Percentiles rank a stretch among this genome's conserved stretches.
Evolutionary conservation across 495 filamentous ascomycete genomes (phyloP).

Genomic region (Astrothelium macrocarpum): DNA sequence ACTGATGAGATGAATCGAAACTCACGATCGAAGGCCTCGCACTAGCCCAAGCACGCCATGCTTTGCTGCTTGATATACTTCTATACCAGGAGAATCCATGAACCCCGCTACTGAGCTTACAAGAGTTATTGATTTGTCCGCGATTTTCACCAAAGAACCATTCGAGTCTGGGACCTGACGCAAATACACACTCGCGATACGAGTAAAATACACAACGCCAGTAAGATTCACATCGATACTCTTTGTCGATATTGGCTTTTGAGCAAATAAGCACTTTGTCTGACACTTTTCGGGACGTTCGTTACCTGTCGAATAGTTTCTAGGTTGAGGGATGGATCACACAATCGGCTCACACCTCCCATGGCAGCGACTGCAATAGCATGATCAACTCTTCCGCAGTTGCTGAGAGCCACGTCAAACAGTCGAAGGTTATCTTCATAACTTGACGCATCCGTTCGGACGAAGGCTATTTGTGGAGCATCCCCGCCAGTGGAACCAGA

Average conservation of each 20-base stretch:
- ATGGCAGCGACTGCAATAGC: conserved; percentile 20
- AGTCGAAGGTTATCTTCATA: conserved; percentile 18
- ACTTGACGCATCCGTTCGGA: conserved; percentile 14
- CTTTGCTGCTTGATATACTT: conserved; percentile 43
- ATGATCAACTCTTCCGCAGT: conserved; percentile 17
- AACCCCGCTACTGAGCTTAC: conserved; percentile 40
- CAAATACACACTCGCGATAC: conserved; percentile 16
- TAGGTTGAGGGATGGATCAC: conserved; percentile 16
- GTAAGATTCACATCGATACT: conserved; percentile 18
- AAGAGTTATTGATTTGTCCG: conserved; percentile 40
- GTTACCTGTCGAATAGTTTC: conserved; percentile 16
- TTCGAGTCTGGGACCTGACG: conserved; percentile 9
- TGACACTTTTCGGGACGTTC: background rate
- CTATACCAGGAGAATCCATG: conserved; percentile 38
- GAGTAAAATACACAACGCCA: conserved; percentile 18
- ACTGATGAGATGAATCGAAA: background rate
- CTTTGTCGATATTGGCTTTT: conserved; percentile 5
- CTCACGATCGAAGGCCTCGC: conserved; percentile 37
- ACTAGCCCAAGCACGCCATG: conserved; percentile 43
- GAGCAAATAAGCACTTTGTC: background rate
- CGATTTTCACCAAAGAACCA: background rate
- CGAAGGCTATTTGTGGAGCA: conserved; percentile 8
- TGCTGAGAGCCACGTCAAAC: conserved; percentile 12
- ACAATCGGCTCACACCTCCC: conserved; percentile 13
- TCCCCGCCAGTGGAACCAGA: background rate